phyloP scores from a whole-genome alignment of 2,329 filamentous ascomycete species.

The Simplicillium aogashimaense region DNA sequence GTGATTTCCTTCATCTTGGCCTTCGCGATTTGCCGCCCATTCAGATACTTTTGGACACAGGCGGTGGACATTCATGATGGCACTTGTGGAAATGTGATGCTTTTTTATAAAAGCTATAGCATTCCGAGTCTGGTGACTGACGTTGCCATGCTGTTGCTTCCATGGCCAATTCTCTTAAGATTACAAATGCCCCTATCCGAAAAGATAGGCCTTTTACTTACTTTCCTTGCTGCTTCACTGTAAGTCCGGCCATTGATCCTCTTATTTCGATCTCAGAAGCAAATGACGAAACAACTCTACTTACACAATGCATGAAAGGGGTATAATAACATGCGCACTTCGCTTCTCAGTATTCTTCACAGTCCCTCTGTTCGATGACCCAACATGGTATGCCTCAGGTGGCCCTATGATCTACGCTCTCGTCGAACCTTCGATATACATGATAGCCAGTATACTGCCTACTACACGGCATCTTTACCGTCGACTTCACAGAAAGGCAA shows the following conservation, averaged over 20 bases:
- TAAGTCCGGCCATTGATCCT: background rate
- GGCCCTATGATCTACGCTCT: slow-evolving; percentile 8
- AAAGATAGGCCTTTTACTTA: slow-evolving; percentile 6
- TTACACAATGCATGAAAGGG: background rate
- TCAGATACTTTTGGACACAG: slow-evolving; percentile 7
- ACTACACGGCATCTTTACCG: slow-evolving; percentile 6
- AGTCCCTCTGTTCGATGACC: slow-evolving; percentile 6
- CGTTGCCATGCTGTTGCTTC: slow-evolving; percentile 6
- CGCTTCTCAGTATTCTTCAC: slow-evolving; percentile 9
- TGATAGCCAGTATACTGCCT: slow-evolving; percentile 8
- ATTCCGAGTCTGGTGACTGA: slow-evolving; percentile 8
- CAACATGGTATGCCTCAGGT: slow-evolving; percentile 8
- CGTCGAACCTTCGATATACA: slow-evolving; percentile 8
- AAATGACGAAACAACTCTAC: background rate
- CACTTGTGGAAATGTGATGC: slow-evolving; percentile 7
- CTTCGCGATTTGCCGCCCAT: slow-evolving; percentile 6
- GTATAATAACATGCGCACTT: slow-evolving; percentile 7
- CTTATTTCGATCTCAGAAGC: background rate
- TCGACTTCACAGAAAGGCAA: background rate
- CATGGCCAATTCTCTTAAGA: slow-evolving; percentile 6
- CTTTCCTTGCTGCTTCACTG: slow-evolving; percentile 6
- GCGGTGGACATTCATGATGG: slow-evolving; percentile 6
- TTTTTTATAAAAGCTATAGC: slow-evolving; percentile 8
- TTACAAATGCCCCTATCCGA: slow-evolving; percentile 6
- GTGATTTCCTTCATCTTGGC: slow-evolving; percentile 6